These are phyloP conservation scores for Scutellaria minor DNA, from an alignment of 257 asterid genomes.

Conservation along the genomic window DNA sequence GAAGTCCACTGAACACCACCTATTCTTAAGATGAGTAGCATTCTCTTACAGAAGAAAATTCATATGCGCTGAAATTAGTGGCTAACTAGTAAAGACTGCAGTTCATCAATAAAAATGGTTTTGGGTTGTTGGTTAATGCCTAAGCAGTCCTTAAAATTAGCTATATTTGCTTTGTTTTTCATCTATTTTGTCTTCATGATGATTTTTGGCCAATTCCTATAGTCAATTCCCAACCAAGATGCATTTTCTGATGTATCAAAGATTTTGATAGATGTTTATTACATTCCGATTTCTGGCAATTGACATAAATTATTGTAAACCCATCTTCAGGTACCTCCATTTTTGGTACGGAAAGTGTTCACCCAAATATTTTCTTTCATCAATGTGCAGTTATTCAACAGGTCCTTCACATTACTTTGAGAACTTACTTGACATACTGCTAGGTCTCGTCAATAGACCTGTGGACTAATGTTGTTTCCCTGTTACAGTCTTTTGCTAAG, in stretches of 20 bases:
- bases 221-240: conserved; percentile 1
- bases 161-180: background rate
- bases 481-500: conserved; percentile 81
- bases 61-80: background rate
- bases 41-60: background rate
- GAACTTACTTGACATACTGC: conserved; percentile 10
- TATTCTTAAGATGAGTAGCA: background rate
- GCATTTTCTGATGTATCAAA: background rate
- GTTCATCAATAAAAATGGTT: conserved; percentile 14
- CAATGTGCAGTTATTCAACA: conserved; percentile 96
- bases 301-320: conserved; percentile 25
- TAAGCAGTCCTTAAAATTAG: conserved; percentile 3
- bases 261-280: conserved; percentile 21
- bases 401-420: conserved; percentile 50
- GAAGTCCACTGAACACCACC: background rate
- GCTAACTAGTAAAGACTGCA: conserved; percentile 2
- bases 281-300: conserved; percentile 6
- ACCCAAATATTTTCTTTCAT: conserved; percentile 94
- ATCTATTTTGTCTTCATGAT: background rate
- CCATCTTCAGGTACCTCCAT: conserved; percentile 88
- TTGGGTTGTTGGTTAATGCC: background rate
- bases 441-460: conserved; percentile 21
- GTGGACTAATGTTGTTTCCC: conserved; percentile 28
- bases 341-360: conserved; percentile 89
- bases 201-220: background rate